Percentiles rank a stretch among this genome's conserved stretches.
These are phyloP conservation scores for Auricularia heimuer DNA, from an alignment of 768 basidiomycete genomes.

Conservation along the genomic window DNA sequence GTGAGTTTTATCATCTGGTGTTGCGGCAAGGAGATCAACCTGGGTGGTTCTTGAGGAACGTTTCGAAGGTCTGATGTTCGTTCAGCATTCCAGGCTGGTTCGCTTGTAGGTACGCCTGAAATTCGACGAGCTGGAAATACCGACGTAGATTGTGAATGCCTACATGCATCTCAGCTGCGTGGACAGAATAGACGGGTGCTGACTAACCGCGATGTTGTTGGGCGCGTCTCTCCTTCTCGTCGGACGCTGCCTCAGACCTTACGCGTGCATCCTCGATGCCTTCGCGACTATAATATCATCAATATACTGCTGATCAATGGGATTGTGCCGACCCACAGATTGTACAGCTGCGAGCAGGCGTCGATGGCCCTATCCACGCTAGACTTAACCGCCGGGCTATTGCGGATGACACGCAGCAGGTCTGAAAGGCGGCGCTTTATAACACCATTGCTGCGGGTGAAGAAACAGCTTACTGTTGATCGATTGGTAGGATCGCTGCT, in stretches of 20 bases:
- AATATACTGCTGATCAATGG: neutral
- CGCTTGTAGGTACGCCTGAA: constrained; percentile 82
- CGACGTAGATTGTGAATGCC: constrained; percentile 73
- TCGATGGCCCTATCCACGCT: constrained; percentile 84
- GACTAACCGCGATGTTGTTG: constrained; percentile 60
- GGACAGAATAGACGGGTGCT: no score
- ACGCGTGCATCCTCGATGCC: constrained; percentile 76
- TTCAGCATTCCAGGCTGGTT: constrained; percentile 70
- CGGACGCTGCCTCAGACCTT: constrained; percentile 67
- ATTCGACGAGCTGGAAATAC: constrained; percentile 79
- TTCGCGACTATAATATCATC: constrained; percentile 35
- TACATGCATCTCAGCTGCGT: no score
- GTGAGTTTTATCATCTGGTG: neutral
- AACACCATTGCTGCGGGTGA: neutral
- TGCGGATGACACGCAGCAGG: constrained; percentile 75
- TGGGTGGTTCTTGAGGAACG: constrained; percentile 74
- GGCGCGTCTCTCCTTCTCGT: constrained; percentile 55
- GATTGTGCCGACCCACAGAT: constrained; percentile 31
- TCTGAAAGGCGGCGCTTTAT: constrained; percentile 32
- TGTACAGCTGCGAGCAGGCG: constrained; percentile 70
- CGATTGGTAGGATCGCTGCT: constrained; percentile 65
- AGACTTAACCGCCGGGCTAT: constrained; percentile 77
- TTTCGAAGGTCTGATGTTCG: constrained; percentile 67
- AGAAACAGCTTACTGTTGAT: constrained; percentile 67
- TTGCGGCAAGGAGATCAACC: constrained; percentile 31